Evolutionary conservation across 2,329 filamentous ascomycete species (phyloP), one percentile per base, ranked within the genome.

Genomic region (Colletotrichum sp.): DNA sequence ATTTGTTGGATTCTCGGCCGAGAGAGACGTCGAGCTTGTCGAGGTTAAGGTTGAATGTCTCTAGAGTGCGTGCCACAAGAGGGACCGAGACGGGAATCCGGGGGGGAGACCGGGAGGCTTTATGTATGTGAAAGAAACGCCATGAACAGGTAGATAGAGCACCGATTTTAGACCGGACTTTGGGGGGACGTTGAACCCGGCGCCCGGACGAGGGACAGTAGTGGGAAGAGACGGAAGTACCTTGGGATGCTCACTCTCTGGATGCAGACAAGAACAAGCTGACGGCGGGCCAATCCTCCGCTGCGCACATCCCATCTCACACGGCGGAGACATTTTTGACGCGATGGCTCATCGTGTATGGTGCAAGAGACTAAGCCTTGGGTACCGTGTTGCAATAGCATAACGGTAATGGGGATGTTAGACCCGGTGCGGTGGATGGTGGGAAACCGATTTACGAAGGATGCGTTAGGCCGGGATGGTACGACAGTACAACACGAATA

Each of bases 321-420:
- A 63, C 34, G 26, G 26, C 32, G 65, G 70, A 76, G 57, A 69
- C 44, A 60, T 68, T 62, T 69, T 52, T 21, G 44, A 62, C 32
- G 36, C 44, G 70, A 76, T 76, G 36, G 64, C 74, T 62, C 70
- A 76, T 68, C 57, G 10, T 69, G 59, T 60, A 65, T 74, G 70
- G 59, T 65, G 59, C 24, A n/a, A 69, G 32, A 60, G 9, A 24
- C 44, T 68, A 39, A 21, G 44, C 8, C 49, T 73, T 49, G 9
- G 44, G 64, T 64, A 64, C 69, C 28, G 62, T 75, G 68, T 71
- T 66, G 30, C 72, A 57, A 36, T 60, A 76, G 59, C 70, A 76
- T 59, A 68, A 68, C 64, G 70, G 64, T 21, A 34, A 39, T 32
- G 44, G 63, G 24, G 18, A 30, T 52, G 24, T 7, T 49, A 28